Conservation (phyloP, 2,329 filamentous ascomycete genomes). For the Chalaropsis thielavioides region DNA sequence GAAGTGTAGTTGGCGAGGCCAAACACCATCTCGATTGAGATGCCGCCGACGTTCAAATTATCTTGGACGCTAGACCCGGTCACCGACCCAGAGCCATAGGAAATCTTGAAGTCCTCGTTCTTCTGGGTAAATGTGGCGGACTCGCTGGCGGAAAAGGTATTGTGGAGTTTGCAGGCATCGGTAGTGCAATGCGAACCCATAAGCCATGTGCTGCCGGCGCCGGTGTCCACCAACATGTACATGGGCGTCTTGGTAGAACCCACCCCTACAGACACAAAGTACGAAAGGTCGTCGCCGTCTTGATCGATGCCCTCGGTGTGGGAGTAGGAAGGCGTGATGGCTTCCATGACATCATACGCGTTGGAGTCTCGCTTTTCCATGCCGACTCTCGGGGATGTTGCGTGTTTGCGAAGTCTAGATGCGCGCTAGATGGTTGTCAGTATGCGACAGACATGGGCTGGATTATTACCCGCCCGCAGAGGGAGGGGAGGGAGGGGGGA, state of each 20-base stretch:
- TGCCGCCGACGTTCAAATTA: slow-evolving; percentile 48
- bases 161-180: slow-evolving; percentile 52
- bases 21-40: slow-evolving; percentile 51
- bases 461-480: not conserved
- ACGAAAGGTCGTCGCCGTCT: slow-evolving; percentile 51
- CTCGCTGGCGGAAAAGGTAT: slow-evolving; percentile 49
- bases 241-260: slow-evolving; percentile 40
- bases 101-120: slow-evolving; percentile 44
- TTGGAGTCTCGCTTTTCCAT: slow-evolving; percentile 29
- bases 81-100: slow-evolving; percentile 66
- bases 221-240: slow-evolving; percentile 52
- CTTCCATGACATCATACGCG: slow-evolving; percentile 33
- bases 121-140: slow-evolving; percentile 48
- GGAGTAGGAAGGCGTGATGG: slow-evolving; percentile 31
- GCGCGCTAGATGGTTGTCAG: not conserved
- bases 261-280: slow-evolving; percentile 44
- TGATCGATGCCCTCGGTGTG: slow-evolving; percentile 44
- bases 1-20: slow-evolving; percentile 60
- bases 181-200: slow-evolving; percentile 57
- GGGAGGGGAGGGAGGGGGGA: slow-evolving; percentile 14
- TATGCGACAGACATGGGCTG: slow-evolving; percentile 16
- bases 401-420: not conserved
- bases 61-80: slow-evolving; percentile 53
- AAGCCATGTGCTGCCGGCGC: slow-evolving; percentile 65
- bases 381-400: slow-evolving; percentile 15